Conservation (phyloP, 257 asterid genomes). For the Nicotiana attenuata region DNA sequence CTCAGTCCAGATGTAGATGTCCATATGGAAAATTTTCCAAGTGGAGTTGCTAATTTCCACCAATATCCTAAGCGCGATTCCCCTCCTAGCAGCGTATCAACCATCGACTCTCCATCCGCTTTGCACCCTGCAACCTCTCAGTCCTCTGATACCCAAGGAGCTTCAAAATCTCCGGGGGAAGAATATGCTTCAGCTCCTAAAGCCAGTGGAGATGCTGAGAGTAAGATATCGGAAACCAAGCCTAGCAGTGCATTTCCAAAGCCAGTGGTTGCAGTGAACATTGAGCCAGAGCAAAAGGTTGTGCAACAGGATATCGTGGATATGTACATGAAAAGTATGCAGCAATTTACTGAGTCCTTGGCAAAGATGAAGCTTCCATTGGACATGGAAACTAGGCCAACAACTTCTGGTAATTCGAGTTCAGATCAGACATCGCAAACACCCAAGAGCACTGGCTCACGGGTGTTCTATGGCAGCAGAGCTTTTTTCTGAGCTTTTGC, state of each 20-base stretch:
- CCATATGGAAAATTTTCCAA: constrained; percentile 35
- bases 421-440: constrained; percentile 66
- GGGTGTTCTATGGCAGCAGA: constrained; percentile 92
- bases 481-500: constrained; percentile 78
- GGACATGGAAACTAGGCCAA: constrained; percentile 68
- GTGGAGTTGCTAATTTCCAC: constrained; percentile 11
- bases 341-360: constrained; percentile 84
- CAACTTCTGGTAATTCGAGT: constrained; percentile 72
- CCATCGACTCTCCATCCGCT: constrained; percentile 41
- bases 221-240: constrained; percentile 31
- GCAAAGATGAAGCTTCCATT: constrained; percentile 95
- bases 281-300: constrained; percentile 65
- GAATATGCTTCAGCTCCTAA: constrained; percentile 25
- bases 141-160: constrained; percentile 48
- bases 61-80: constrained; percentile 41
- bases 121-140: constrained; percentile 41
- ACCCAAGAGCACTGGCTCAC: constrained; percentile 67
- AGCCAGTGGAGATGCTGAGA: constrained; percentile 27
- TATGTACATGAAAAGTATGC: constrained; percentile 99
- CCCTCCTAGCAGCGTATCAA: constrained; percentile 58
- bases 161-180: constrained; percentile 33
- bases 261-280: constrained; percentile 52
- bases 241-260: constrained; percentile 24
- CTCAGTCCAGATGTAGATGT: constrained; percentile 36
- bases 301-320: constrained; percentile 96